Evolutionary conservation across 176 grass and related monocot species (phyloP).

Genomic region (Aegilops umbellulata): DNA sequence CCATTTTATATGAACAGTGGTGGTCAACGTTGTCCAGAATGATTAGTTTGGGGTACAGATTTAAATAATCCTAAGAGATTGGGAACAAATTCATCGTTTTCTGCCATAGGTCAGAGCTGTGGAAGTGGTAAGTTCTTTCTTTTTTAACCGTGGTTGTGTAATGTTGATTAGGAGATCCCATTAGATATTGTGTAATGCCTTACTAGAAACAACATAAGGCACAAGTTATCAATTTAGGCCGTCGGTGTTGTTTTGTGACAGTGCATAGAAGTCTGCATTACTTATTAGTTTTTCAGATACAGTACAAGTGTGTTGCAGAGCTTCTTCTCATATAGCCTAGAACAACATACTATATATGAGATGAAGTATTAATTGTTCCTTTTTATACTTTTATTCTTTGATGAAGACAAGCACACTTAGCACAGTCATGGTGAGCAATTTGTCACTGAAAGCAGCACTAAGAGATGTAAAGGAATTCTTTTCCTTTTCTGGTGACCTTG

Average conservation of each 20-base stretch:
- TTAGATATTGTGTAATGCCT: not conserved
- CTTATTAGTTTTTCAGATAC: not conserved
- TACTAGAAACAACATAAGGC: not conserved
- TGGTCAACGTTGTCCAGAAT: not conserved
- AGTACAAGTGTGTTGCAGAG: not conserved
- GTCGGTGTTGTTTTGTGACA: not conserved
- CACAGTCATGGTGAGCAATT: conserved; percentile 84
- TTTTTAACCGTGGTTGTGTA: not conserved
- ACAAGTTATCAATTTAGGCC: not conserved
- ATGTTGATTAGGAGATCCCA: not conserved
- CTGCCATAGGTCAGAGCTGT: not conserved
- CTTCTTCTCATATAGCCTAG: not conserved
- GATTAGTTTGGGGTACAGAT: not conserved
- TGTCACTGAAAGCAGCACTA: conserved; percentile 69
- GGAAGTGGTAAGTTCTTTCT: not conserved
- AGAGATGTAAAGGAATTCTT: conserved; percentile 87
- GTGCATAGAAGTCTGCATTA: not conserved
- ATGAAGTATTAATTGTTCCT: conserved; percentile 1
- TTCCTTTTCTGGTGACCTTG: conserved; percentile 85
- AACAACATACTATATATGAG: not conserved
- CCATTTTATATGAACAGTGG: not conserved
- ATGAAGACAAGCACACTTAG: conserved; percentile 53
- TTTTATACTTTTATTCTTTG: conserved; percentile 32
- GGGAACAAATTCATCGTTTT: not conserved
- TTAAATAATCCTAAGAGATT: not conserved